A percentile compares a stretch with the other conserved stretches of the same genome.
phyloP scores from a whole-genome alignment of 1,284 basidiomycete species.

The Coniferiporia sulphurascens region DNA sequence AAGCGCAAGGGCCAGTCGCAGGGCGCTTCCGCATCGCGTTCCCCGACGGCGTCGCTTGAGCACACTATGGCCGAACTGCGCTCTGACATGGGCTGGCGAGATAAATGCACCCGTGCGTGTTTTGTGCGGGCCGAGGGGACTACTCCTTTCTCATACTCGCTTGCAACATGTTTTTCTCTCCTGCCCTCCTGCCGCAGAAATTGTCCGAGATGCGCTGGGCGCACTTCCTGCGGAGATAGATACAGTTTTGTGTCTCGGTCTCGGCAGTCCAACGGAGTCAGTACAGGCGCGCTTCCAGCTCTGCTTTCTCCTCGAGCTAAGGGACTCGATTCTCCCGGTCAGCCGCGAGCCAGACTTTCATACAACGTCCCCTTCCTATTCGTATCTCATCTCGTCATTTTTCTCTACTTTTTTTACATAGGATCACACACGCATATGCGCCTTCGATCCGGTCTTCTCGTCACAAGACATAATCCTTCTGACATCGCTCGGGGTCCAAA shows the following conservation, averaged over 20 bases:
- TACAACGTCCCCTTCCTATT: not conserved
- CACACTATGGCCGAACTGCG: constrained; percentile 6
- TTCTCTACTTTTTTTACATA: constrained; percentile 27
- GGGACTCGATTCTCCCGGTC: constrained; percentile 4
- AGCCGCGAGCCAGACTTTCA: constrained; percentile 19
- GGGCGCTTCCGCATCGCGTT: not conserved
- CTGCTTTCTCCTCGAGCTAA: constrained; percentile 50
- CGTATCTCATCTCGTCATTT: constrained; percentile 5
- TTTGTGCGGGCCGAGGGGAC: constrained; percentile 8
- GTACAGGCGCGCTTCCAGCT: constrained; percentile 61
- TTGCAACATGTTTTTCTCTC: not conserved
- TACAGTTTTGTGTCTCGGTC: constrained; percentile 56
- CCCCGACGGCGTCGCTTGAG: constrained; percentile 7
- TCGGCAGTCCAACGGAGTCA: constrained; percentile 62
- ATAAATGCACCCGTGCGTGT: constrained; percentile 10
- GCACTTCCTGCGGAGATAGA: constrained; percentile 4
- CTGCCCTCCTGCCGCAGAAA: constrained; percentile 12
- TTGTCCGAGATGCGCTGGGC: constrained; percentile 8
- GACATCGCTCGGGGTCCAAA: constrained; percentile 41
- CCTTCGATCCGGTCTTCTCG: constrained; percentile 71
- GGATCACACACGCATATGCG: constrained; percentile 43
- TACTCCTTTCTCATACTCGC: too few relatives aligned
- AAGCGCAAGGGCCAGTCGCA: constrained; percentile 5
- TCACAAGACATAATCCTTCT: constrained; percentile 51
- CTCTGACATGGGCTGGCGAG: constrained; percentile 8